phyloP scores from a whole-genome alignment of 441 rosid species.

The Adansonia rubrostipa region DNA sequence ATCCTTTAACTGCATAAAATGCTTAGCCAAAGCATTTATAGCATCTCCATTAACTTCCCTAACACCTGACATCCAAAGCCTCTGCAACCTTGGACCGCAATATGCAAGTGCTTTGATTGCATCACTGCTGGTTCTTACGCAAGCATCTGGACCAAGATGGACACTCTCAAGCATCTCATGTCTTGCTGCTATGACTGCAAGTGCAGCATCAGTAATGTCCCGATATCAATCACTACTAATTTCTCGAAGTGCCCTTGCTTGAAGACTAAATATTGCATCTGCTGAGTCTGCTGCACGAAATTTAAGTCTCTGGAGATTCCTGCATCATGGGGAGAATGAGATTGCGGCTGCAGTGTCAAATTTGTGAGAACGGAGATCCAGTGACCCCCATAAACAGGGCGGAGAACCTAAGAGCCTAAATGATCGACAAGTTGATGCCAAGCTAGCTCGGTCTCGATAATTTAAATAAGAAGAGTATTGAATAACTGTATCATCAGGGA shows the following conservation, averaged over 20 bases:
- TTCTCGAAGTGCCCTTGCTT: constrained; percentile 65
- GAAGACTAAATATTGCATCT: constrained; percentile 73
- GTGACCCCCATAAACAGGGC: constrained; percentile 74
- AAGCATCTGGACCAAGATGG: constrained; percentile 91
- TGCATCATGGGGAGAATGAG: constrained; percentile 70
- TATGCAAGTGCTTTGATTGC: constrained; percentile 75
- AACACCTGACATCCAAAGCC: constrained; percentile 80
- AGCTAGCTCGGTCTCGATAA: constrained; percentile 85
- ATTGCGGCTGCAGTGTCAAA: constrained; percentile 57
- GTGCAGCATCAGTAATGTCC: constrained; percentile 85
- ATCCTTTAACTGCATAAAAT: constrained; percentile 64
- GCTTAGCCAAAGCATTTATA: constrained; percentile 75
- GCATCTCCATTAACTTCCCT: constrained; percentile 83
- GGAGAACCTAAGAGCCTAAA: constrained; percentile 72
- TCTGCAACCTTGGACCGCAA: constrained; percentile 80
- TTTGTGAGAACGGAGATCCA: constrained; percentile 85
- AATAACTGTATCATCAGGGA: constrained; percentile 85
- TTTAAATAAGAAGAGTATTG: constrained; percentile 76
- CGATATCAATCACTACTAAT: constrained; percentile 86
- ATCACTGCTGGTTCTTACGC: constrained; percentile 88
- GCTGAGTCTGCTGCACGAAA: constrained; percentile 87
- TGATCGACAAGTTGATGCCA: constrained; percentile 75
- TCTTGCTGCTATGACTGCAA: constrained; percentile 82
- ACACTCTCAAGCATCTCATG: constrained; percentile 86
- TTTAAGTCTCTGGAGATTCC: constrained; percentile 64